Evolutionary conservation across 371 early-diverging fungal genomes (phyloP).

Genomic region (Entomophthora muscae): DNA sequence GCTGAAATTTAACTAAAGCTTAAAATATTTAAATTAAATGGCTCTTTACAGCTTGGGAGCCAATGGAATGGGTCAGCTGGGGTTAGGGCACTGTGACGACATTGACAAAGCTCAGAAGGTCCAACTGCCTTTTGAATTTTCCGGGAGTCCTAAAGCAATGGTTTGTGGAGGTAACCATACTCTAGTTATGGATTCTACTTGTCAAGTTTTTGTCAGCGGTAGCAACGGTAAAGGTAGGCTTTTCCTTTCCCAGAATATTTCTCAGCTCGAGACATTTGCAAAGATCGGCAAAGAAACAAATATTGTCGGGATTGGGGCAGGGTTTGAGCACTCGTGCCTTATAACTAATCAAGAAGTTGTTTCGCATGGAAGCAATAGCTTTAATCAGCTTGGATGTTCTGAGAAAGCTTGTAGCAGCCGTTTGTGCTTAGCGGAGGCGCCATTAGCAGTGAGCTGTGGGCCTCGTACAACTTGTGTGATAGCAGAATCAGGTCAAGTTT

Average conservation of each 20-base stretch:
- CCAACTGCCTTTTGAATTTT: conserved; percentile 10
- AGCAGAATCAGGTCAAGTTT: neutral
- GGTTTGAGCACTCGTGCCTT: conserved; percentile 13
- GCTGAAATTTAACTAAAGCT: too few species aligned
- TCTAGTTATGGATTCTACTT: conserved; percentile 13
- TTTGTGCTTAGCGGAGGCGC: neutral
- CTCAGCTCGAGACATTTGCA: neutral
- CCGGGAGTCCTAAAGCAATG: conserved; percentile 48
- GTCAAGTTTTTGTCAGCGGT: conserved; percentile 6
- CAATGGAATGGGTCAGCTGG: conserved; percentile 42
- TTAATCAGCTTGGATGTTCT: neutral
- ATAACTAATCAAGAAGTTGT: conserved; percentile 12
- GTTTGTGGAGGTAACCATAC: conserved; percentile 21
- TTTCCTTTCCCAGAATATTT: conserved; percentile 8
- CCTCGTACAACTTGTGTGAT: neutral
- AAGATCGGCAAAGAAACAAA: conserved; percentile 23
- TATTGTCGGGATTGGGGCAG: conserved; percentile 24
- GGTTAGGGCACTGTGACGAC: conserved; percentile 25
- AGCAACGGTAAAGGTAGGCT: neutral
- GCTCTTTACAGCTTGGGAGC: conserved; percentile 34
- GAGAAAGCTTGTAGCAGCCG: neutral
- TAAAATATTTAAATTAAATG: neutral
- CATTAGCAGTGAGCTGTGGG: neutral
- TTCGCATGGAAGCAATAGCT: conserved; percentile 7
- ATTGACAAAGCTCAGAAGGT: conserved; percentile 9